Conservation (phyloP, 1,284 basidiomycete species). For the Leccinum ponderosum region DNA sequence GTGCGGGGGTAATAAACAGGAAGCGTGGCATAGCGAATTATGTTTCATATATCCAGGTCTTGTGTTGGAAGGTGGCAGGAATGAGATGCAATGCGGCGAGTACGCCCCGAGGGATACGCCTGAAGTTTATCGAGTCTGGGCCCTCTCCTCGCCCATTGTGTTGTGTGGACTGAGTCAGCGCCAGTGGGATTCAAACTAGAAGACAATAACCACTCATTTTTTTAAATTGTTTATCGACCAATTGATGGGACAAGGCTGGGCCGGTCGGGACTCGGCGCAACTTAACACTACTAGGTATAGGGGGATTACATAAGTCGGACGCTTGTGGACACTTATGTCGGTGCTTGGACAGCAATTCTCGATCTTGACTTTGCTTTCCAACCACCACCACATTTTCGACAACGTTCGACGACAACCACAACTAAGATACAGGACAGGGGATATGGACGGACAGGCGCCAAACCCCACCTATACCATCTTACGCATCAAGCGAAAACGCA, state of each 20-base stretch:
- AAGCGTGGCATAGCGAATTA: neutral
- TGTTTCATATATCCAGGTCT: neutral
- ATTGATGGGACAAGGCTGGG: too few species aligned
- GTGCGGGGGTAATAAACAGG: neutral
- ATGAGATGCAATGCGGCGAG: neutral
- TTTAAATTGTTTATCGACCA: neutral
- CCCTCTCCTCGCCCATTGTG: neutral
- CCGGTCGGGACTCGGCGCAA: too few species aligned
- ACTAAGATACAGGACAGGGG: neutral
- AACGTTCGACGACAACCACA: constrained; percentile 1
- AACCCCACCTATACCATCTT: constrained; percentile 62
- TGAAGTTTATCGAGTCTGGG: neutral
- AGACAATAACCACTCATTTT: neutral
- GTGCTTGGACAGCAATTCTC: neutral
- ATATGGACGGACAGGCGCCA: constrained; percentile 21
- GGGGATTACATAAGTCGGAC: neutral
- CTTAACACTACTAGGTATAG: neutral
- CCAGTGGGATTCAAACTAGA: neutral
- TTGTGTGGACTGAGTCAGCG: neutral
- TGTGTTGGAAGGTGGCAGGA: constrained; percentile 2
- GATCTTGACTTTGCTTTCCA: neutral
- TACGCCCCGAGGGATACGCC: neutral
- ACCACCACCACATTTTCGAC: neutral
- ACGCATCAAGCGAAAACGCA: constrained; percentile 77
- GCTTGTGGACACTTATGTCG: constrained; percentile 7